A percentile compares a stretch with the other conserved stretches of the same genome.
Conservation (phyloP, 2,329 filamentous ascomycete species). For the Albophoma yamanashiensis region DNA sequence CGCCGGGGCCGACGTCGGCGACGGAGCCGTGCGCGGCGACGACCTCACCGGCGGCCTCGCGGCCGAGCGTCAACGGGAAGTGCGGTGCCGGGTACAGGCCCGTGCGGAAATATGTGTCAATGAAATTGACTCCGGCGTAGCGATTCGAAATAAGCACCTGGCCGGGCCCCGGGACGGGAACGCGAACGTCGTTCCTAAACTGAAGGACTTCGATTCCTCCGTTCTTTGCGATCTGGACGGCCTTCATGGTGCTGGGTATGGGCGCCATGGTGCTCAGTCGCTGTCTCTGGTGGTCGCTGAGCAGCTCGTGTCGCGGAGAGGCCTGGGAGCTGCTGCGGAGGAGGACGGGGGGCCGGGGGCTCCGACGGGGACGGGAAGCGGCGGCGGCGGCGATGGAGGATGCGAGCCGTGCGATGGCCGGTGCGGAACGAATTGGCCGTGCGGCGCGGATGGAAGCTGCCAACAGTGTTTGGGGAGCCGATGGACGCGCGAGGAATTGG, state of each 20-base stretch:
- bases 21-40: constrained; percentile 46
- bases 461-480: not conserved
- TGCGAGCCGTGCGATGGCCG: not conserved
- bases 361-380: not conserved
- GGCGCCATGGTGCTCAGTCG: constrained; percentile 48
- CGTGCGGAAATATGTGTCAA: constrained; percentile 83
- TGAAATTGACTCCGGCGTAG: constrained; percentile 75
- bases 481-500: not conserved
- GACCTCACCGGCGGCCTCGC: constrained; percentile 66
- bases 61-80: constrained; percentile 67
- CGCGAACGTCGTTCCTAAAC: constrained; percentile 57
- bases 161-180: constrained; percentile 57
- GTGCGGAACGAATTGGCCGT: not conserved
- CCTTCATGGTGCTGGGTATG: constrained; percentile 60
- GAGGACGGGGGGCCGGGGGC: not conserved
- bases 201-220: constrained; percentile 63
- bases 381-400: not conserved
- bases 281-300: not conserved
- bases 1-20: constrained; percentile 47
- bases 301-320: not conserved
- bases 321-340: not conserved
- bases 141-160: constrained; percentile 74
- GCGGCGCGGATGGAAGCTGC: not conserved
- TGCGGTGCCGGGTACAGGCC: constrained; percentile 62
- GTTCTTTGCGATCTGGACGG: constrained; percentile 52